Evolutionary conservation across 805 yeast genomes (phyloP), one percentile per base, ranked within the genome.

Genomic region (Cyberlindnera mrakii): DNA sequence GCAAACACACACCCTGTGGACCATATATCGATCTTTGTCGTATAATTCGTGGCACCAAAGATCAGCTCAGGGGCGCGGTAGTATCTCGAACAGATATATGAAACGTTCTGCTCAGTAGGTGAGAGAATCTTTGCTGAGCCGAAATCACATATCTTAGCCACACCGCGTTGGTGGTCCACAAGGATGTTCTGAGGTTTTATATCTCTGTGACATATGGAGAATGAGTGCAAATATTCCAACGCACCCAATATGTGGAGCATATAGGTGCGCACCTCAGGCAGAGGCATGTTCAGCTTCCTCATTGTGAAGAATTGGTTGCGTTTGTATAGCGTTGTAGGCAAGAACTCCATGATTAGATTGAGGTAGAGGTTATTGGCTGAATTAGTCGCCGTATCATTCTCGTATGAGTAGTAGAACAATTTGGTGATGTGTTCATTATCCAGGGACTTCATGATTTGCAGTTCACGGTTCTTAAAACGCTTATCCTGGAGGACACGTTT

Each of bases 1-100:
- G 98, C 98, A 87, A 93, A 89, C 18, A 93, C 99, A 70, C 99
- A 93, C 17, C 96, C 96, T 13, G 95, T 88, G 13, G 96, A 86
- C 99, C 99, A 93, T 38, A 93, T 79, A 63, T 93, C 99, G 52
- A 93, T 93, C 64, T 91, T 90, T 27, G 97, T 89, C 7, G 98
- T 88, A 65, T 93, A 93, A 65, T 90, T 87, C 23, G 96, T 85
- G 13, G 98, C 96, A 16, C 98, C 99, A 69, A 93, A 93, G 47
- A 93, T 93, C 54, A 93, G 77, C 66, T 93, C 99, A 0, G 99
- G 99, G 6, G 99, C 99, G 44, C 99, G 74, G 66, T 93, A 93
- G 67, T 91, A 93, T 54, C 99, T 76, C 16, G 97, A 89, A 66
- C 99, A 93, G 41, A 93, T 93, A 64, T 93, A 93, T 7, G 96